These are phyloP conservation scores for Elongisporangium senticosum DNA, from an alignment of 352 stramenopile species.

Conservation along the genomic window DNA sequence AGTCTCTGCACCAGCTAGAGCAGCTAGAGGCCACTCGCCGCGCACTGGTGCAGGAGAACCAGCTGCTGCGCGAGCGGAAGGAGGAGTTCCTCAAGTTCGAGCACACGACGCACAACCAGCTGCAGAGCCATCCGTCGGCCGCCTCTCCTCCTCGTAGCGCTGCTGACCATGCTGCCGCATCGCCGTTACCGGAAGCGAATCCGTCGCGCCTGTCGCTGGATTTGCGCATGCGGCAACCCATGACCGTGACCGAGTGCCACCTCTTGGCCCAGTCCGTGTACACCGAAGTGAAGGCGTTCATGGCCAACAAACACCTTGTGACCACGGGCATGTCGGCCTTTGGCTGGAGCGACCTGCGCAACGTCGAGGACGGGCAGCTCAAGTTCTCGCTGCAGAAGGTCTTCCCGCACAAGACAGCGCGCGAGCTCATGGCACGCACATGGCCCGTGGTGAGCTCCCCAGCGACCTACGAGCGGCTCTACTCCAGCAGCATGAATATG, in stretches of 20 bases:
- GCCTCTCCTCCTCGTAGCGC: background rate
- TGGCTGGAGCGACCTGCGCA: background rate
- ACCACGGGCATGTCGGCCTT: background rate
- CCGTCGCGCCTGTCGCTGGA: background rate
- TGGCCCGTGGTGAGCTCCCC: conserved; percentile 2
- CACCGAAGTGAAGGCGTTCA: background rate
- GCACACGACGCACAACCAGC: background rate
- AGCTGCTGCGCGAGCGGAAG: background rate
- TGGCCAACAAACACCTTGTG: background rate
- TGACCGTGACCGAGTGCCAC: background rate
- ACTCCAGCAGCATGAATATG: conserved; percentile 4
- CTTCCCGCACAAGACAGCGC: background rate
- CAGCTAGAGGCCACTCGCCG: background rate
- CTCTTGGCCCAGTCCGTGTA: background rate
- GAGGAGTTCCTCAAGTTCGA: background rate
- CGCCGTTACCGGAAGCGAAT: background rate
- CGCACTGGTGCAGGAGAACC: background rate
- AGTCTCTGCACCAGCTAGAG: background rate
- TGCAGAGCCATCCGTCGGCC: background rate
- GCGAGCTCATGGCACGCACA: background rate
- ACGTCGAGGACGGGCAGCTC: background rate
- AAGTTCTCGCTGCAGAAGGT: background rate
- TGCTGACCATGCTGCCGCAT: background rate
- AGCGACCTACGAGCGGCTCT: background rate
- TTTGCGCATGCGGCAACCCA: background rate